A percentile compares a stretch with the other conserved stretches of the same genome.
phyloP scores from a whole-genome alignment of 169 alveolate species.

The Cryptosporidium tyzzeri region DNA sequence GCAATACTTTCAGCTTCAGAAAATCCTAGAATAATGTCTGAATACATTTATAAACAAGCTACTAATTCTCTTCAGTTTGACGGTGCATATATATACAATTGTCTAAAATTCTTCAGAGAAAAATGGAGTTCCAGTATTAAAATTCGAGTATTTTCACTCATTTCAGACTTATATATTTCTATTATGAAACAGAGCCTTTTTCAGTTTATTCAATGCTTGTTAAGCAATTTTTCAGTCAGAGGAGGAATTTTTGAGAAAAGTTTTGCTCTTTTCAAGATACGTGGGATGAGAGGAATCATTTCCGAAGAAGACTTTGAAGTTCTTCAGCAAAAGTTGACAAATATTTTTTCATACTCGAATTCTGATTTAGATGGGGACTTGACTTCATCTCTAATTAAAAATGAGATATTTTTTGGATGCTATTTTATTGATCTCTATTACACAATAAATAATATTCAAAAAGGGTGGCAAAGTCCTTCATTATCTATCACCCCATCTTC shows the following conservation, averaged over 20 bases:
- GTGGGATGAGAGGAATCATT: constrained; percentile 44
- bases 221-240: constrained; percentile 25
- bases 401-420: constrained; percentile 72
- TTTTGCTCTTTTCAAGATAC: constrained; percentile 44
- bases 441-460: constrained; percentile 46
- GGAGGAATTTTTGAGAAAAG: constrained; percentile 67
- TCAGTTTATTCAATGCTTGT: constrained; percentile 34
- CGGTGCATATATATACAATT: constrained; percentile 49
- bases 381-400: constrained; percentile 20
- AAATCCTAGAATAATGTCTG: constrained; percentile 41
- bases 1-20: constrained; percentile 61
- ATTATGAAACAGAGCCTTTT: constrained; percentile 53
- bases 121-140: constrained; percentile 40
- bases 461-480: constrained; percentile 59
- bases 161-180: constrained; percentile 41
- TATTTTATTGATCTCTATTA: constrained; percentile 58
- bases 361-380: not conserved
- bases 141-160: constrained; percentile 27
- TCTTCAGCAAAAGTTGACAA: constrained; percentile 47
- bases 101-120: constrained; percentile 43
- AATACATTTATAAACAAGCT: constrained; percentile 38
- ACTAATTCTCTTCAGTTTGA: constrained; percentile 27
- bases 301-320: constrained; percentile 38
- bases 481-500: constrained; percentile 56
- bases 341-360: constrained; percentile 25